Evolutionary conservation across 2,329 filamentous ascomycete species (phyloP), one percentile per base, ranked within the genome.

Genomic region (Ophiostoma australiae): DNA sequence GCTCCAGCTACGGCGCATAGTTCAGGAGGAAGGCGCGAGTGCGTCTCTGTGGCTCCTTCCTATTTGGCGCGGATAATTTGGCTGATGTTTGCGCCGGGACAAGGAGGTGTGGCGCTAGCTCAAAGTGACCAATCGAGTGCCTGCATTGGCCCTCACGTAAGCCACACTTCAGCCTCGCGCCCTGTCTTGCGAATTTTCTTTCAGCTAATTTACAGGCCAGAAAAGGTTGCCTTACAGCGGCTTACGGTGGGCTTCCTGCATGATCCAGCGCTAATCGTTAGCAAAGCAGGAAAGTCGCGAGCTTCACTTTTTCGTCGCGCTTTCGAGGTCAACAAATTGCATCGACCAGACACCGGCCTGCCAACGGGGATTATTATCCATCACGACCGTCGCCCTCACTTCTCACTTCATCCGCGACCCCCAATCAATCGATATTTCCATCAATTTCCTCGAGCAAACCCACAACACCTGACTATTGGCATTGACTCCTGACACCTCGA

Each of bases 111-210:
- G 71, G 71, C 71, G 71, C 71, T 67, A 72, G 71, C 66, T 67
- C 39, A 13, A 31, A 6, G 0, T 41, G 6, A 27, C 71, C 71
- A 70, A 72, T 71, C 31, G 70, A 1, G 41, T 2, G 11, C 5
- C 23, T 1, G 13, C 5, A 10, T 41, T 63, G 44, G 52, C 23
- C 8, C 5, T 48, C 58, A 17, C 67, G 33, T 67, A 41, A 72
- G 73, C 73, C 73, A 74, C 73, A 74, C 70, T 74, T 72, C 71
- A 74, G 73, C 73, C 73, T 73, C 72, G 72, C 58, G 67, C n/a
- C 63, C 67, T 33, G n/a, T 58, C n/a, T 58, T 27, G 52, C 52
- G 52, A 58, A 58, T 58, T 58, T 58, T 58, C 52, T 58, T 58
- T 58, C 11, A 33, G 58, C 27, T 27, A 63, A 63, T 63, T 20